A percentile compares a stretch with the other conserved stretches of the same genome.
Conservation (phyloP, 2,329 filamentous ascomycete genomes). For the Catunica adiposa region DNA sequence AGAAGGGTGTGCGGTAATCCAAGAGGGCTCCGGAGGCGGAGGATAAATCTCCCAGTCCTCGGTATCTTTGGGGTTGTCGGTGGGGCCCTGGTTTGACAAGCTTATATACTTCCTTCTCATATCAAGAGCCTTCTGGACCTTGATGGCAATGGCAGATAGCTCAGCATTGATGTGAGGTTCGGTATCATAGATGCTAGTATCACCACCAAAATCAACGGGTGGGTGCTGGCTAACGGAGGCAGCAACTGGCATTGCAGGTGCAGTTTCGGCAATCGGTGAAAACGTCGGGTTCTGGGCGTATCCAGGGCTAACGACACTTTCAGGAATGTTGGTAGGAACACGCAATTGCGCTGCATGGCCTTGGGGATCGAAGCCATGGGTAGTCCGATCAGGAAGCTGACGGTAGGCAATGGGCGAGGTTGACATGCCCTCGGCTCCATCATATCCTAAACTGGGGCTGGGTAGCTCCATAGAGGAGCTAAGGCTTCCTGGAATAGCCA, state of each 20-base stretch:
- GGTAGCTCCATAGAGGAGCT: slow-evolving; percentile 8
- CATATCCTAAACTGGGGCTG: slow-evolving; percentile 4
- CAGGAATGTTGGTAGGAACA: neutral
- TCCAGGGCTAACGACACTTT: neutral
- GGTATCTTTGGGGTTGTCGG: slow-evolving; percentile 78
- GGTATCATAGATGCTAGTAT: slow-evolving; percentile 42
- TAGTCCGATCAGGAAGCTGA: neutral
- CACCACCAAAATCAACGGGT: slow-evolving; percentile 11
- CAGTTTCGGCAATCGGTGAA: neutral
- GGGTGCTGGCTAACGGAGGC: neutral
- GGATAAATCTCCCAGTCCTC: slow-evolving; percentile 79
- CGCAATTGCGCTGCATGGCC: slow-evolving; percentile 5
- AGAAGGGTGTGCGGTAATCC: slow-evolving; percentile 35
- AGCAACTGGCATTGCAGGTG: neutral
- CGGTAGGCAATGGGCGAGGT: slow-evolving; percentile 8
- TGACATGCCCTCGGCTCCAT: slow-evolving; percentile 5
- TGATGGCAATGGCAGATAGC: slow-evolving; percentile 70
- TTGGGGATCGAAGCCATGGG: slow-evolving; percentile 3
- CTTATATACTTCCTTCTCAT: slow-evolving; percentile 76
- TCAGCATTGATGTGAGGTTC: slow-evolving; percentile 73
- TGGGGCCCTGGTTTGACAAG: slow-evolving; percentile 63
- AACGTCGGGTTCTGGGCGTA: neutral
- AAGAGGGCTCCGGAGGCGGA: slow-evolving; percentile 76
- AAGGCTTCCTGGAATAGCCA: slow-evolving; percentile 1
- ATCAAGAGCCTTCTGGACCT: slow-evolving; percentile 80